A percentile compares a stretch with the other conserved stretches of the same genome.
These are phyloP conservation scores for Candida parachauliodes DNA, from an alignment of 805 yeast species.

Conservation along the genomic window DNA sequence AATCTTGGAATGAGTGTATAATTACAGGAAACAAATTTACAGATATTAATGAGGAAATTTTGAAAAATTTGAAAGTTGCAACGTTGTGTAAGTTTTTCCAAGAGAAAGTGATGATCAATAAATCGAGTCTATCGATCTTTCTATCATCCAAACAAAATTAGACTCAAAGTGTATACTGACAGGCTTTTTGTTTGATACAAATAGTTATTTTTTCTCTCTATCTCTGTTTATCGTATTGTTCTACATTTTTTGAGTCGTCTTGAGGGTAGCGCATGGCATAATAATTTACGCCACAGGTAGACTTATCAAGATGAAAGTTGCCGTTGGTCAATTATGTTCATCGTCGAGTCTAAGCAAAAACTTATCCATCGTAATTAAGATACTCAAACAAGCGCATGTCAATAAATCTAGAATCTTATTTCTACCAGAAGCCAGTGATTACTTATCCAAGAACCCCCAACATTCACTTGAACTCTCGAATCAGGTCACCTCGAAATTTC, in stretches of 20 bases:
- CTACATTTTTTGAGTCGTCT: no score
- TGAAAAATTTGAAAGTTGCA: conserved; percentile 28
- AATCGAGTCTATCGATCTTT: conserved; percentile 11
- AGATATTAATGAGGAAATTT: conserved; percentile 26
- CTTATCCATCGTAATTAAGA: conserved; percentile 51
- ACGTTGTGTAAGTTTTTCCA: conserved; percentile 11
- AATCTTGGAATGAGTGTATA: conserved; percentile 46
- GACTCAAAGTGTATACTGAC: no score
- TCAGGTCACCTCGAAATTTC: conserved; percentile 10
- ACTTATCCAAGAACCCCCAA: conserved; percentile 64
- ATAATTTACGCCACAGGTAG: no score
- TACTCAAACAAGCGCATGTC: conserved; percentile 62
- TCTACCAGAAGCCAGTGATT: conserved; percentile 93
- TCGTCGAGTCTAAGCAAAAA: conserved; percentile 60
- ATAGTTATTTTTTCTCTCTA: background rate
- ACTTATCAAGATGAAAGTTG: conserved; percentile 32
- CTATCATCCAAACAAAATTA: no score
- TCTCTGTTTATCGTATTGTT: no score
- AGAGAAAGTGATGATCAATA: conserved; percentile 12
- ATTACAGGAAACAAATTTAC: conserved; percentile 33
- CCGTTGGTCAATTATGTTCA: conserved; percentile 85
- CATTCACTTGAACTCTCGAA: conserved; percentile 62
- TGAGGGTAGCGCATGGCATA: background rate
- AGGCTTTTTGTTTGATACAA: no score
- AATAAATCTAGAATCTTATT: conserved; percentile 66